Evolutionary conservation across 2,329 filamentous ascomycete species (phyloP).

Genomic region (Lecanicillium sp.): DNA sequence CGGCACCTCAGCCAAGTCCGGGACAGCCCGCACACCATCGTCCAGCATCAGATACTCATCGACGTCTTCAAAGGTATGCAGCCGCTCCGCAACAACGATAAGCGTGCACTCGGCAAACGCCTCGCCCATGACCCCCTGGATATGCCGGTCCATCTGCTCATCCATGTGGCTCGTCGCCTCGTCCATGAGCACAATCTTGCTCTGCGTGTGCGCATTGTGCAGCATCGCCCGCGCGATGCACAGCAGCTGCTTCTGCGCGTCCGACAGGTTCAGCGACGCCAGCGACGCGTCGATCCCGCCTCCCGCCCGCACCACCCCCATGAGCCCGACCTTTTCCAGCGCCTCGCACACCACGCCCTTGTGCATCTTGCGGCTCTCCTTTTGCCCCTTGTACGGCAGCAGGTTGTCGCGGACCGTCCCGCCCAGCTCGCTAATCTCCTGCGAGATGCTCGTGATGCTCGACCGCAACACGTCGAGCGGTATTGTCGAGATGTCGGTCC

Average conservation of each 20-base stretch:
- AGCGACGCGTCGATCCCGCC: not conserved
- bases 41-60: too few species aligned
- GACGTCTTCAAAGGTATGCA: too few species aligned
- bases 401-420: not conserved
- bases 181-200: not conserved
- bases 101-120: not conserved
- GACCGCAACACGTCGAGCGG: not conserved
- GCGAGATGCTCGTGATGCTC: not conserved
- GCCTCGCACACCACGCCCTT: not conserved
- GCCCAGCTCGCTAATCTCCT: not conserved
- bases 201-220: not conserved
- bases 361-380: not conserved
- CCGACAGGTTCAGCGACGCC: not conserved
- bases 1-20: too few species aligned
- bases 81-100: not conserved
- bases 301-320: not conserved
- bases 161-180: slow-evolving; percentile 2
- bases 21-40: too few species aligned
- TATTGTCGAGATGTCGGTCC: not conserved
- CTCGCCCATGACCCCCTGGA: not conserved
- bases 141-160: not conserved
- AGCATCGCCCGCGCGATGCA: slow-evolving; percentile 1
- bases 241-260: not conserved
- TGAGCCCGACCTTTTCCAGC: not conserved
- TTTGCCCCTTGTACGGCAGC: not conserved